A percentile compares a stretch with the other conserved stretches of the same genome.
Conservation (phyloP, 2,329 filamentous ascomycete species). For the Colletotrichum gigasporum region DNA sequence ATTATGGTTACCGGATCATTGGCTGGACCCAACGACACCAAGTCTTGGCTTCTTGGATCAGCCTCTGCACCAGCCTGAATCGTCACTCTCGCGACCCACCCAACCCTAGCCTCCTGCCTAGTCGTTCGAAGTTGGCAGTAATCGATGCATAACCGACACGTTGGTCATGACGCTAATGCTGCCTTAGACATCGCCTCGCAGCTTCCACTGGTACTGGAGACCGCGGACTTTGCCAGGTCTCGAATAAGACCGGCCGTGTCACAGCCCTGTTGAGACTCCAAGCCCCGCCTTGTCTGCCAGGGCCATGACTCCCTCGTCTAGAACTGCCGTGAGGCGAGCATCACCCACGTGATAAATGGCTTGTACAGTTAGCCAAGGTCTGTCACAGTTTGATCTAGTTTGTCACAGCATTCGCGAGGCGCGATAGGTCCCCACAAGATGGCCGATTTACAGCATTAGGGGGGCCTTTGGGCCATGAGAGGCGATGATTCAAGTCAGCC, state of each 20-base stretch:
- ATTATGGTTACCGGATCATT: too few species aligned
- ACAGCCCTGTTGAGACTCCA: background rate
- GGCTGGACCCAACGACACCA: background rate
- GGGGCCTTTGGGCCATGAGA: background rate
- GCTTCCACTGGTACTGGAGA: background rate
- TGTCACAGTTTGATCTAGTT: background rate
- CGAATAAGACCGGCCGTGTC: background rate
- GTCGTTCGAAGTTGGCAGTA: background rate
- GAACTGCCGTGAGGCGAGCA: background rate
- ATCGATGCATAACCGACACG: background rate
- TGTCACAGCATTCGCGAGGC: background rate
- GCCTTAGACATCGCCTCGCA: background rate
- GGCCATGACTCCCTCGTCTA: background rate
- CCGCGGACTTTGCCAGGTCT: background rate
- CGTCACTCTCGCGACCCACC: background rate
- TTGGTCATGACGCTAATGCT: background rate
- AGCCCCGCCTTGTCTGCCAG: background rate
- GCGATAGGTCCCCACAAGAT: background rate
- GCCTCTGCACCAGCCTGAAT: background rate
- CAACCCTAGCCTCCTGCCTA: background rate
- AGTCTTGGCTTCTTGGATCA: background rate
- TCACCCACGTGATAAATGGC: background rate
- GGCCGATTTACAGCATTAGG: background rate
- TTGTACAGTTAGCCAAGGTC: background rate
- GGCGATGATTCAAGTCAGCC: background rate